Base-by-base conservation (phyloP, 1,284 basidiomycete genomes). In the Cryptococcus sp. region DNA sequence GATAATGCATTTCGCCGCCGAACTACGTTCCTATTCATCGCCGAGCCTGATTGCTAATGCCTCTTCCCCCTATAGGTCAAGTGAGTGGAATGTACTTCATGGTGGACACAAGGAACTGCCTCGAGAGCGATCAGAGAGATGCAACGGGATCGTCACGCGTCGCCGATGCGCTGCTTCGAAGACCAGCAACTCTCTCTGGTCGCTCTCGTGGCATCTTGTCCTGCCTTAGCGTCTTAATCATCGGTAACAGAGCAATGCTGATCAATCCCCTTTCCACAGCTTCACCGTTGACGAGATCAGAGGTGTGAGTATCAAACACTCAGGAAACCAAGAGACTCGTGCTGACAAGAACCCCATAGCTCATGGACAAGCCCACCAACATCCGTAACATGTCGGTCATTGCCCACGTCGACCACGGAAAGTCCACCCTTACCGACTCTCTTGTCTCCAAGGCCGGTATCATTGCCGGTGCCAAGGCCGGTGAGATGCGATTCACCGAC, bases 371-470 rank as follows among this genome's bases (percentile, higher is more conserved):
- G 59, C 73, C 75, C 27, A 74, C 75, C 71, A 77, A 72, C 68
- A 76, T 78, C 70, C 81, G 91, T 82, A 97, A 97, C 87, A 97
- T 97, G 93, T 93, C 90, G 86, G 92, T 95, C 76, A 95, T 94
- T 80, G 91, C 92, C 77, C 92, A 94, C 82, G 93, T 99, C 87
- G 96, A 99, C 82, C 96, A 99, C 85, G 96, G 96, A 83, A 99
- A 99, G 84, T 99, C 96, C 60, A 99, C 96, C 72, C 88, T 99
- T 72, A 97, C 96, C 74, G 96, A 99, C 82, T 98, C 96, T 54
- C 86, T 99, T 58, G 94, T 99, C 75, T 95, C 95, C 70, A 99
- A 99, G 85, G 96, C 96, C 67, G 96, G 96, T 88, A 99, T 99
- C 80, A 98, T 99, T 76, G 95, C 96, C 71, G 83, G 84, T 58